Conservation (phyloP, 768 basidiomycete species). For the Kwoniella mangroviensis region DNA sequence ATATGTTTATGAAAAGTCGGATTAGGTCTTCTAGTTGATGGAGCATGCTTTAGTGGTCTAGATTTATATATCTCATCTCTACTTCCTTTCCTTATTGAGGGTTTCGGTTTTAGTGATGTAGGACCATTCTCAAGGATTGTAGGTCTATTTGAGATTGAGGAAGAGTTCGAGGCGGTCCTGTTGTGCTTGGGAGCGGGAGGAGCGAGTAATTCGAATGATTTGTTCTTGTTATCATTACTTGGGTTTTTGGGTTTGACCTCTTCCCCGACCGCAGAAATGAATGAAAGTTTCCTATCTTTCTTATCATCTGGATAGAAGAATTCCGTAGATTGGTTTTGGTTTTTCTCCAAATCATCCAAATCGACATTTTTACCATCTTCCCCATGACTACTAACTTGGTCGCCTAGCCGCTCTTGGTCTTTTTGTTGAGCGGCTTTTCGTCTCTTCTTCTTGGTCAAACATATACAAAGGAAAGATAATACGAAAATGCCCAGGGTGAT, state of each 20-base stretch:
- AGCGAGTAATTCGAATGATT: neutral
- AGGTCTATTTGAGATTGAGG: neutral
- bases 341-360: neutral
- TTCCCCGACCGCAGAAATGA: neutral
- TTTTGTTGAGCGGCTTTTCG: neutral
- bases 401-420: neutral
- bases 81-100: neutral
- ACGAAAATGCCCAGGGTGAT: slow-evolving; percentile 40
- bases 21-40: slow-evolving; percentile 5
- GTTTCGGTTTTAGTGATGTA: neutral
- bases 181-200: neutral
- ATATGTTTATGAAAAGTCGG: slow-evolving; percentile 1
- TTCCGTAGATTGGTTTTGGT: neutral
- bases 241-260: neutral
- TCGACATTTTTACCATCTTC: neutral
- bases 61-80: neutral
- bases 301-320: neutral
- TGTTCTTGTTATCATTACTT: neutral
- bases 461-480: slow-evolving; percentile 37
- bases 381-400: neutral
- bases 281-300: neutral
- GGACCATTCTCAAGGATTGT: neutral
- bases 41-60: slow-evolving; percentile 2
- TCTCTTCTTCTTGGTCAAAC: slow-evolving; percentile 32
- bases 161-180: neutral